Percentiles rank a stretch among this genome's conserved stretches.
phyloP scores from a whole-genome alignment of 257 asterid species.

The Penstemon newberryi region DNA sequence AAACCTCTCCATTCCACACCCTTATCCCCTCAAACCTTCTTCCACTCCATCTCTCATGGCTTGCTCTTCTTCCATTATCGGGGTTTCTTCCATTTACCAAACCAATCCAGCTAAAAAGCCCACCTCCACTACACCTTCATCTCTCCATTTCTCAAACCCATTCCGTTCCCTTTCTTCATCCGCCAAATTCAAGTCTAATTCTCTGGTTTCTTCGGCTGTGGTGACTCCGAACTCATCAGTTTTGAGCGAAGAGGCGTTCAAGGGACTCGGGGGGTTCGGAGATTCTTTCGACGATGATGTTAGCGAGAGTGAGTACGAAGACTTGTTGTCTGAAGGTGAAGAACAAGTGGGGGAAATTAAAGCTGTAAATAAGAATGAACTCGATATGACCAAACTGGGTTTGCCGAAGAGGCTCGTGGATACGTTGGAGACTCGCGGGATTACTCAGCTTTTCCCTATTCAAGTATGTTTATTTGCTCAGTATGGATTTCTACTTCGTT shows the following conservation, averaged over 20 bases:
- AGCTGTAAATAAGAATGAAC: slow-evolving; percentile 44
- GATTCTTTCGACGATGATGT: slow-evolving; percentile 24
- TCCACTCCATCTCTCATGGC: slow-evolving; percentile 44
- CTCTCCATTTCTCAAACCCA: slow-evolving; percentile 48
- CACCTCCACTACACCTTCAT: slow-evolving; percentile 38
- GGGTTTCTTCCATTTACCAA: slow-evolving; percentile 62
- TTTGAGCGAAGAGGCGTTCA: slow-evolving; percentile 38
- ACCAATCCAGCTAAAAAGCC: slow-evolving; percentile 47
- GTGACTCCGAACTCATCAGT: slow-evolving; percentile 44
- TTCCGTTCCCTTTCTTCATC: slow-evolving; percentile 33
- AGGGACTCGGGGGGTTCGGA: slow-evolving; percentile 41
- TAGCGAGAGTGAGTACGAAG: background rate
- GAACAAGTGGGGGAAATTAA: slow-evolving; percentile 36
- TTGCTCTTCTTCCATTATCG: slow-evolving; percentile 49
- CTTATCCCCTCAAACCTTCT: slow-evolving; percentile 24
- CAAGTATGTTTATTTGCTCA: slow-evolving; percentile 39
- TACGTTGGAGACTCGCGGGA: slow-evolving; percentile 71
- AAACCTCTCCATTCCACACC: slow-evolving; percentile 22
- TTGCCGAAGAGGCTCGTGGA: slow-evolving; percentile 79
- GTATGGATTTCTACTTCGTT: background rate
- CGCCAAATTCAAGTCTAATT: slow-evolving; percentile 18
- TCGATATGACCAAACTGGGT: slow-evolving; percentile 60
- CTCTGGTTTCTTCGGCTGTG: slow-evolving; percentile 41
- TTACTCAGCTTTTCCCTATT: slow-evolving; percentile 83
- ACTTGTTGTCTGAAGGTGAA: slow-evolving; percentile 25